These are phyloP conservation scores for Ogataea wickerhamii DNA, from an alignment of 805 yeast species.

Conservation along the genomic window DNA sequence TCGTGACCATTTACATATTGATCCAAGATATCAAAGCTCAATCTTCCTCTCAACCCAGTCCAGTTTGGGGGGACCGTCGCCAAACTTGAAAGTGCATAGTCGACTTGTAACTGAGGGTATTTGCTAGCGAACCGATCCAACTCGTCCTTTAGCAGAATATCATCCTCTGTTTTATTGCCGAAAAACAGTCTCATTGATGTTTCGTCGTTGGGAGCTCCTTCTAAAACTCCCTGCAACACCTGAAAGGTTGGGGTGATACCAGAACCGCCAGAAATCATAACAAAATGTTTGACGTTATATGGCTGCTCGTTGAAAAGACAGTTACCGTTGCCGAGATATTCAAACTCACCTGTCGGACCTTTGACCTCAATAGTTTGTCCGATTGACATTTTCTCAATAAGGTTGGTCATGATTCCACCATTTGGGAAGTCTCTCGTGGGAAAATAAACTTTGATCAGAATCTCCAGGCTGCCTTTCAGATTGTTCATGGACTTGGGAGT, in stretches of 20 bases:
- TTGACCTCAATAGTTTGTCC: constrained; percentile 28
- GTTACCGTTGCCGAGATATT: constrained; percentile 20
- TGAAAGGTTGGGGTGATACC: constrained; percentile 57
- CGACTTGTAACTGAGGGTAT: constrained; percentile 36
- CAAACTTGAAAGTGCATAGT: constrained; percentile 35
- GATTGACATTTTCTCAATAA: constrained; percentile 23
- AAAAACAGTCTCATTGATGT: constrained; percentile 44
- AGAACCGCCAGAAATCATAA: constrained; percentile 54
- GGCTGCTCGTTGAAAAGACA: constrained; percentile 9
- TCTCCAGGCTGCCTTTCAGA: constrained; percentile 27
- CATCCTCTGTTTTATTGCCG: constrained; percentile 41
- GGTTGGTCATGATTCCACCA: constrained; percentile 33
- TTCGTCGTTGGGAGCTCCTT: constrained; percentile 37
- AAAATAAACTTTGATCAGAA: constrained; percentile 33
- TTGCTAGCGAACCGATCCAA: constrained; percentile 39
- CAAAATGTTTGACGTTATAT: constrained; percentile 25
- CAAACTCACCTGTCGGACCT: constrained; percentile 33
- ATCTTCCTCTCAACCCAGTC: constrained; percentile 40
- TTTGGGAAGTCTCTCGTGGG: constrained; percentile 25
- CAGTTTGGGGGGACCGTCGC: constrained; percentile 23
- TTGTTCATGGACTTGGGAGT: constrained; percentile 32
- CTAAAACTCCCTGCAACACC: constrained; percentile 43
- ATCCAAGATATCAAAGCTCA: constrained; percentile 39
- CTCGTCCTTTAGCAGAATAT: constrained; percentile 45
- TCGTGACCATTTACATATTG: constrained; percentile 19